A percentile compares a stretch with the other conserved stretches of the same genome.
Conservation (phyloP, 2,329 filamentous ascomycete species). For the Penicillium aurantiogriseum region DNA sequence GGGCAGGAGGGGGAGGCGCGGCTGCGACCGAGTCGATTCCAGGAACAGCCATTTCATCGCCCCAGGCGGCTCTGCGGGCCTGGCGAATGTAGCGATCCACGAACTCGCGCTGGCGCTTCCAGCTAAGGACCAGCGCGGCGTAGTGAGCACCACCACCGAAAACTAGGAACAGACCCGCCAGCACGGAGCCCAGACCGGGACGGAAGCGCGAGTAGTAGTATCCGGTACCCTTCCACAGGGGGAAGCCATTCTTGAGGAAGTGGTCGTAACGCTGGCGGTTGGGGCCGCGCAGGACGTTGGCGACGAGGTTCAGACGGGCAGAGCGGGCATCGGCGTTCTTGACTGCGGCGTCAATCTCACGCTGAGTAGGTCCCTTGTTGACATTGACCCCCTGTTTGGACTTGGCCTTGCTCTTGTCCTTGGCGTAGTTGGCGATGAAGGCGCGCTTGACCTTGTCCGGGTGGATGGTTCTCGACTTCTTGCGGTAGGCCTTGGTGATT, state of each 20-base stretch:
- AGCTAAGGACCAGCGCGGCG: slow-evolving; percentile 76
- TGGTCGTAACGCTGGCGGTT: slow-evolving; percentile 88
- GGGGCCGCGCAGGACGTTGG: slow-evolving; percentile 78
- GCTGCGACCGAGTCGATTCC: slow-evolving; percentile 53
- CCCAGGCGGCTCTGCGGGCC: slow-evolving; percentile 85
- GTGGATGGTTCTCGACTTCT: slow-evolving; percentile 77
- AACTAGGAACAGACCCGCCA: slow-evolving; percentile 76
- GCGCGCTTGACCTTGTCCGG: slow-evolving; percentile 93
- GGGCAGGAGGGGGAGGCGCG: slow-evolving; percentile 43
- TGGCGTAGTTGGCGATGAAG: slow-evolving; percentile 68
- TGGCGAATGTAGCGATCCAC: slow-evolving; percentile 88
- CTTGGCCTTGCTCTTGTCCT: slow-evolving; percentile 51
- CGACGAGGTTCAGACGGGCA: slow-evolving; percentile 78
- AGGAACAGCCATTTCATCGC: slow-evolving; percentile 70
- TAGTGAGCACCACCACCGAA: slow-evolving; percentile 87
- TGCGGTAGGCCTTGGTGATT: slow-evolving; percentile 90
- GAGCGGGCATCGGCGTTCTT: slow-evolving; percentile 82
- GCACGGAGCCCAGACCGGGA: slow-evolving; percentile 81
- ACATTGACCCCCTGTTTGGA: slow-evolving; percentile 63
- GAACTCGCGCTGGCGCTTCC: slow-evolving; percentile 87
- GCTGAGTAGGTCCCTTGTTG: slow-evolving; percentile 67
- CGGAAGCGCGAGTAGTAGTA: slow-evolving; percentile 97
- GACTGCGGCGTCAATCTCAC: slow-evolving; percentile 73
- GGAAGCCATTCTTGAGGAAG: slow-evolving; percentile 90
- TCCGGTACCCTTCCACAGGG: slow-evolving; percentile 92